Evolutionary conservation across 352 stramenopile species (phyloP), one percentile per base, ranked within the genome.

Genomic region (Globisporangium okanoganense): DNA sequence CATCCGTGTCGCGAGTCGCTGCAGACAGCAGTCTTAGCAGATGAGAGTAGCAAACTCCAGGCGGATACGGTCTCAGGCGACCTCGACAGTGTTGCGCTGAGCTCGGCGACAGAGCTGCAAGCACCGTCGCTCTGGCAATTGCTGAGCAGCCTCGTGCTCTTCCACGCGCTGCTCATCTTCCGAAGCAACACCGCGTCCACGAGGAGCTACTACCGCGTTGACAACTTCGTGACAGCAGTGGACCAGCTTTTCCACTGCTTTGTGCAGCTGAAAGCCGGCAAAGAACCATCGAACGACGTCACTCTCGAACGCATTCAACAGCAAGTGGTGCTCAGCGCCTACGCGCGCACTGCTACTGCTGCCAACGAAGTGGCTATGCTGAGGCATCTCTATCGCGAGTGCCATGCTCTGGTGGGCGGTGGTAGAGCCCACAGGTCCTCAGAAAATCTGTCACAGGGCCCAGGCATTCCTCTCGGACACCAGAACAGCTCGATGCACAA

Each of bases 121-220:
- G 44, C 8, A 33, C 63, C 49, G 5, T 67, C 49, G 29, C 48
- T 53, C 6, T 49, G 71, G 74, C 61, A 73, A 18, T 38, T 76
- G 5, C 27, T 89, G 9, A 79, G 58, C 18, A 56, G 66, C 1
- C 61, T 89, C 8, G 55, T 85, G 9, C 43, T 87, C 13, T 85
- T 77, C 35, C 79, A 89, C 18, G 22, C 71, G 0, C 55, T 72
- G 50, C 48, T 79, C 14, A 25, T 75, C 5, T 82, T 75, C 25
- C 61, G 45, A 16, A 4, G 35, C 8, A 27, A 24, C 29, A 33
- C 13, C 5, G 6, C 10, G 20, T 2, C 2, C n/a, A 22, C 10
- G 13, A 36, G 3, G 12, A 24, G 2, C 7, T 50, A 53, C 12
- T 56, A 58, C 48, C 29, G 54, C 14, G 43, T 52, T 16, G 61